Percentiles rank a stretch among this genome's conserved stretches.
phyloP scores from a whole-genome alignment of 495 filamentous ascomycete genomes.

The Penicillium dipodomyicola region DNA sequence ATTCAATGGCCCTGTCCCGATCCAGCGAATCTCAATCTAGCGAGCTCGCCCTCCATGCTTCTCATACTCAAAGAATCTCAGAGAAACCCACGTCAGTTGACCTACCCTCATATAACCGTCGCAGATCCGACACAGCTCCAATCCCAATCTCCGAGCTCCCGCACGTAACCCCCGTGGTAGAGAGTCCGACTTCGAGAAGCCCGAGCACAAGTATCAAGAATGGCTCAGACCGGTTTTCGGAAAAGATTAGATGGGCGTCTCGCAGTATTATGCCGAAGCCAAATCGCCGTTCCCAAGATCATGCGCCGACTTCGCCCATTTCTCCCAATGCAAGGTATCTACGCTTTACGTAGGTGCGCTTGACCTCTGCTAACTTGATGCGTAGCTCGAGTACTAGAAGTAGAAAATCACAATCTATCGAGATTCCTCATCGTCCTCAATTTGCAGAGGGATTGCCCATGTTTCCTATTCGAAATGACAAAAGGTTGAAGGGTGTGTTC shows the following conservation, averaged over 20 bases:
- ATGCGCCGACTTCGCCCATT: neutral
- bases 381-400: neutral
- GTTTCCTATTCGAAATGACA: conserved; percentile 13
- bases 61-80: neutral
- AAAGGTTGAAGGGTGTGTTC: neutral
- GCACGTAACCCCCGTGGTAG: neutral
- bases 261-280: conserved; percentile 12
- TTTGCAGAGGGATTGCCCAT: conserved; percentile 15
- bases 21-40: neutral
- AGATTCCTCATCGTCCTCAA: neutral
- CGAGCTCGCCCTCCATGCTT: no score
- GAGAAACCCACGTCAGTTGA: neutral
- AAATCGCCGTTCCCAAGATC: neutral
- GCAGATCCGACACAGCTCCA: neutral
- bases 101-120: neutral
- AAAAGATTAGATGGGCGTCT: conserved; percentile 10
- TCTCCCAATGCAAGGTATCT: neutral
- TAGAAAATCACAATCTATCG: neutral
- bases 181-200: neutral
- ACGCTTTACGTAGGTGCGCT: neutral
- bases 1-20: neutral
- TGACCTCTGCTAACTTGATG: neutral
- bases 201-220: neutral
- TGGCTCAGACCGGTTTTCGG: neutral
- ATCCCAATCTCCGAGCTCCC: neutral